Base-by-base conservation (phyloP, 1,284 basidiomycete genomes). In the Tilletia caries region DNA sequence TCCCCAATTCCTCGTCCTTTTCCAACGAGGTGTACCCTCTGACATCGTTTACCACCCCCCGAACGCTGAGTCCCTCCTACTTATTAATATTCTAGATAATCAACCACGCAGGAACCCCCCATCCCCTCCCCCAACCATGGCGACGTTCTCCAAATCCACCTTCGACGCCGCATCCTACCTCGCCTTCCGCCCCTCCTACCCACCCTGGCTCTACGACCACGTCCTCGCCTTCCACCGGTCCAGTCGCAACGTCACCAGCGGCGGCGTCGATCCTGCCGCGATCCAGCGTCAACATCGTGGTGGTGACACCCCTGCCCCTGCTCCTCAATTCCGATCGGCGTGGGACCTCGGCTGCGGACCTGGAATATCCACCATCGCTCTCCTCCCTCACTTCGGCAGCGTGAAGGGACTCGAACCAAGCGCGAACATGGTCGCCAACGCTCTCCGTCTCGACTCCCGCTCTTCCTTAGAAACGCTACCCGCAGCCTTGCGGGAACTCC, bases 291-390 rank as follows among this genome's bases (percentile, higher is more conserved):
- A n/a, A n/a, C n/a, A n/a, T n/a, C n/a, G n/a, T n/a, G n/a, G n/a
- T n/a, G n/a, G n/a, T n/a, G n/a, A n/a, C n/a, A n/a, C n/a, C n/a
- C n/a, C n/a, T n/a, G n/a, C n/a, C n/a, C n/a, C n/a, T n/a, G n/a
- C n/a, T 43, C 48, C 32, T 13, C 52, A 52, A 37, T 73, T 71
- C 60, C 72, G 74, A n/a, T 71, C 76, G 3, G 83, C 82, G 0
- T 85, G 92, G 0, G 92, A 93, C 78, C 82, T 93, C 0, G 92
- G 92, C 1, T 93, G 92, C 83, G 92, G 92, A 37, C 92, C 91
- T 6, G 91, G 91, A 89, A 71, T 33, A 76, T 67, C 90, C 58
- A 91, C 91, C 0, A 79, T 86, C 8, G 86, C 87, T 60, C 85
- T 92, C 18, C 85, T 86, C 0, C 85, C 79, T 0, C 71, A 70